Evolutionary conservation across 2,329 filamentous ascomycete genomes (phyloP).

Genomic region (Alternaria panax): DNA sequence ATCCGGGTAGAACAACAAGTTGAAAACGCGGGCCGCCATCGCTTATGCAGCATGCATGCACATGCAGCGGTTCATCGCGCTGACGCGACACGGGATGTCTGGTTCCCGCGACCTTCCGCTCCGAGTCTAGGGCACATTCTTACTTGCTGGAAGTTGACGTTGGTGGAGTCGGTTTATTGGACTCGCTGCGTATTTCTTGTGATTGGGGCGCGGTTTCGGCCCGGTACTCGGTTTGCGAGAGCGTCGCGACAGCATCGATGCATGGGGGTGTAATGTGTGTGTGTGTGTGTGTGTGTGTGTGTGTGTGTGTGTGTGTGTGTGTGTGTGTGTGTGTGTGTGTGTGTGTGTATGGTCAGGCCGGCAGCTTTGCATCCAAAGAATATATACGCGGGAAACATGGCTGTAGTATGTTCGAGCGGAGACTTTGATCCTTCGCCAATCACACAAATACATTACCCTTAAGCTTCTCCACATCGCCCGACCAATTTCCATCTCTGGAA

Average conservation of each 20-base stretch:
- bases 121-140: neutral
- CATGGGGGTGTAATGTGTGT: too few species aligned
- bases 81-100: slow-evolving; percentile 1
- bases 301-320: too few species aligned
- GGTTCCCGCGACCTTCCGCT: neutral
- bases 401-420: neutral
- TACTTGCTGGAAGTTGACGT: neutral
- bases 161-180: neutral
- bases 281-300: too few species aligned
- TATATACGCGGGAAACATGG: neutral
- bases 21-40: neutral
- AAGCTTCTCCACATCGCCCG: neutral
- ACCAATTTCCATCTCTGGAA: neutral
- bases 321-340: too few species aligned
- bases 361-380: too few species aligned
- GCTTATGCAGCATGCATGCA: slow-evolving; percentile 1
- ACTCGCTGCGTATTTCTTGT: neutral
- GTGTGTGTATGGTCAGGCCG: too few species aligned
- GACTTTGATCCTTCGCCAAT: neutral
- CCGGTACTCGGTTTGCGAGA: neutral
- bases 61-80: neutral
- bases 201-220: neutral
- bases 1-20: neutral
- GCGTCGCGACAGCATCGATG: neutral
- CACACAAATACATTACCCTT: neutral